Evolutionary conservation across 768 basidiomycete genomes (phyloP), one percentile per base, ranked within the genome.

Genomic region (Trametes coccinea): DNA sequence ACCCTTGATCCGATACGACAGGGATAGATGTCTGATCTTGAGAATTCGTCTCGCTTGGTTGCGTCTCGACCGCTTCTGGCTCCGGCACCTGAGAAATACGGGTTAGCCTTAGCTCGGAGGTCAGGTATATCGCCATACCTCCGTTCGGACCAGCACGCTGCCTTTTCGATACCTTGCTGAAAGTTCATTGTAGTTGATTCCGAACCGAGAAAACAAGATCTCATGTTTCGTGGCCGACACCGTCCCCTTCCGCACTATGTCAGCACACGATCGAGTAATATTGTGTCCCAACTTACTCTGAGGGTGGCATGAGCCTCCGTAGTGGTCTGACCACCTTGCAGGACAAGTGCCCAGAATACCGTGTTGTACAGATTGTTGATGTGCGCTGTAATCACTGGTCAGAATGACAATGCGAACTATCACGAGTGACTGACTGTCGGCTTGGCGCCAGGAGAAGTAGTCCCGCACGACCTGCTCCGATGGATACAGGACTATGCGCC

Each of bases 321-420:
- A 1, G 88, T 86, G 1, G 85, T 86, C 72, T 90, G 78, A 0
- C 88, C 89, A n/a, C 88, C 90, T 67, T 91, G 82, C 46, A 88
- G 88, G 0, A 98, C 86, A 37, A 99, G 82, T 0, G 94, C 91
- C 97, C 96, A 98, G 70, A 98, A 99, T 0, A 78, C 79, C 0
- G 97, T 98, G 70, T 99, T 99, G 77, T 98, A 95, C 27, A 99
- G 77, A 72, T 99, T 99, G 71, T 99, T 99, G 71, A 98, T 90
- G 71, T 99, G 97, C 0, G 97, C 95, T 98, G 49, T 27, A 37
- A 45, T 3, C 2, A 5, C 55, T 37, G 44, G 63, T 40, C n/a
- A 30, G 37, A 22, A 27, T 34, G 9, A 10, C 17, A 22, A n/a
- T 27, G 16, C 13, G 5, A 48, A 16, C 9, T 31, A 50, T 4